Conservation (phyloP, 1,284 basidiomycete genomes). For the Gymnopus androsaceus region DNA sequence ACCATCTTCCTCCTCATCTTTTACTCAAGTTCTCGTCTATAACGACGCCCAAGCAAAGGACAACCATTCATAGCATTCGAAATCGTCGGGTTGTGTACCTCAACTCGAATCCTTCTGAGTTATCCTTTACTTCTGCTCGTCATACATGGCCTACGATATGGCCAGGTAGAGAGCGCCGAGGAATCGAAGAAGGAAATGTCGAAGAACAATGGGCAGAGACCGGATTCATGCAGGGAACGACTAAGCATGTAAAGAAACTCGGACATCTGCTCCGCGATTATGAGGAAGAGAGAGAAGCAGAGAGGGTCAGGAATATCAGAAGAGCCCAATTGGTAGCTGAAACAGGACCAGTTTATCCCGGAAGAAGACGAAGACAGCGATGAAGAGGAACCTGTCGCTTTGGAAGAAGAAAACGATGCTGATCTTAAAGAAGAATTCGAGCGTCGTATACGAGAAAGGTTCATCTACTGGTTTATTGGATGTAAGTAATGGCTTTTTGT, state of each 20-base stretch:
- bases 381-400: constrained; percentile 21
- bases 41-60: constrained; percentile 68
- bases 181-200: constrained; percentile 56
- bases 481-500: constrained; percentile 40
- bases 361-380: constrained; percentile 67
- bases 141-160: constrained; percentile 67
- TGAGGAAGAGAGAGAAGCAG: constrained; percentile 73
- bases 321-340: constrained; percentile 39
- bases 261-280: constrained; percentile 65
- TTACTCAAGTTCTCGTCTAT: constrained; percentile 57
- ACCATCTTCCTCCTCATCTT: constrained; percentile 68
- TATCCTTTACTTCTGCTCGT: constrained; percentile 53
- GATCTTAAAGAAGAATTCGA: constrained; percentile 55
- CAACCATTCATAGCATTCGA: constrained; percentile 59
- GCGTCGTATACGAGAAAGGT: constrained; percentile 61
- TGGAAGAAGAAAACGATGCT: constrained; percentile 44
- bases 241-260: constrained; percentile 68
- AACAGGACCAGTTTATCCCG: constrained; percentile 51
- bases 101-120: constrained; percentile 51
- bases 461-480: constrained; percentile 78
- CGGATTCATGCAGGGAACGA: constrained; percentile 59
- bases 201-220: constrained; percentile 69
- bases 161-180: constrained; percentile 52
- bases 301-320: constrained; percentile 53
- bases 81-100: constrained; percentile 69